phyloP scores from a whole-genome alignment of 2,329 filamentous ascomycete genomes.

The Ophiocordyceps camponoti-rufipedis region DNA sequence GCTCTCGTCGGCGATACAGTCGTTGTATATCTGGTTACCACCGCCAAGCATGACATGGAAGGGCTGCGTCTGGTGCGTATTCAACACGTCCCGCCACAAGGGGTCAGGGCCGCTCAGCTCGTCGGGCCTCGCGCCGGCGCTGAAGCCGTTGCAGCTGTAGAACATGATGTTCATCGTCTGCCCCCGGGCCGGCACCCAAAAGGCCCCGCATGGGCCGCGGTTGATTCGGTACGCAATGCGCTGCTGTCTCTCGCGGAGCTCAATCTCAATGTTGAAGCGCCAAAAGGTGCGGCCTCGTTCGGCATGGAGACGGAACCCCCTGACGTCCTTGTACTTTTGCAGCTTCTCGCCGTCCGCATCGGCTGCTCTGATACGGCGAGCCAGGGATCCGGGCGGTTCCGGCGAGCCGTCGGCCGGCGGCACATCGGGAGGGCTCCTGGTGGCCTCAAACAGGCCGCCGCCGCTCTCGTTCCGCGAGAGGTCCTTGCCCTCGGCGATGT shows the following conservation, averaged over 20 bases:
- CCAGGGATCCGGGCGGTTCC: slow-evolving; percentile 34
- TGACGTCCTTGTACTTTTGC: slow-evolving; percentile 67
- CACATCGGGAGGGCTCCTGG: slow-evolving; percentile 18
- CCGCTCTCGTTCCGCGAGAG: slow-evolving; percentile 59
- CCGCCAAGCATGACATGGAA: slow-evolving; percentile 98
- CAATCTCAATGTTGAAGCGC: slow-evolving; percentile 90
- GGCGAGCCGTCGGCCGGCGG: slow-evolving; percentile 23
- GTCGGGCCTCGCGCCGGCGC: slow-evolving; percentile 56
- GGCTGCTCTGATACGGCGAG: no score
- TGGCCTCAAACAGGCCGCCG: slow-evolving; percentile 62
- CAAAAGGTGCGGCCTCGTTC: slow-evolving; percentile 89
- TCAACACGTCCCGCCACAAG: slow-evolving; percentile 90
- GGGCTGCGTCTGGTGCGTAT: slow-evolving; percentile 73
- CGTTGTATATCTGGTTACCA: slow-evolving; percentile 94
- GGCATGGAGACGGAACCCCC: slow-evolving; percentile 63
- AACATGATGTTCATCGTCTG: slow-evolving; percentile 99
- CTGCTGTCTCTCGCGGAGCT: slow-evolving; percentile 59
- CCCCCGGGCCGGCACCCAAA: slow-evolving; percentile 78
- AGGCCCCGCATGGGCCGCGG: slow-evolving; percentile 67
- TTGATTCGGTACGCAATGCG: slow-evolving; percentile 95
- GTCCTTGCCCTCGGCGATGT: slow-evolving; percentile 61
- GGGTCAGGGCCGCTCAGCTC: slow-evolving; percentile 84
- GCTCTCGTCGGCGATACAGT: slow-evolving; percentile 60
- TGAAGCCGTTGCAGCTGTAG: slow-evolving; percentile 94
- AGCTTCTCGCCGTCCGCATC: slow-evolving; percentile 55